Evolutionary conservation across 352 stramenopile species (phyloP), one percentile per base, ranked within the genome.

Genomic region (Aphanomyces invadans): DNA sequence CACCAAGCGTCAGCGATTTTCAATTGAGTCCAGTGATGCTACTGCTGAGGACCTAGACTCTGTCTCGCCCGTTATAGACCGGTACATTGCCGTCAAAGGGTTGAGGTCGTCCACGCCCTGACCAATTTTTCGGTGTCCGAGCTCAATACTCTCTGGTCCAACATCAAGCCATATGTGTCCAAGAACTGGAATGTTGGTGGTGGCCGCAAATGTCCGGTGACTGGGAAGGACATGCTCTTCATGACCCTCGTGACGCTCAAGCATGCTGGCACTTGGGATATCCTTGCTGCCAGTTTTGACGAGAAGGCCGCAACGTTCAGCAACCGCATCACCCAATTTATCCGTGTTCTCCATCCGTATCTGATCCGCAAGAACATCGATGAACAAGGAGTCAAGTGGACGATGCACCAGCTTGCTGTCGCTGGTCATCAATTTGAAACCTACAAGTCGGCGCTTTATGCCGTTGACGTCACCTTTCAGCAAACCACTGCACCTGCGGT

Each of bases 401-500:
- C 49, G 7, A 65, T 65, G 57, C 25, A 33, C 3, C 15, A 65
- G 7, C 38, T 56, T 19, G 57, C 52, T n/a, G 39, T 21, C 12
- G 26, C 42, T 25, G 57, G 46, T 17, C 12, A 38, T 10, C 28
- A 25, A 15, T 65, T 65, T 21, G 32, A 4, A 31, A 52, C 57
- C 46, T 25, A 54, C 39, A 25, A 21, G 28, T 29, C 19, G 12
- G 46, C 57, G 21, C 28, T 52, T 15, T 65, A 65, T 28, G 42
- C 57, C 4, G 33, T 38, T 21, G 57, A 65, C 46, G 57, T 65
- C 10, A 65, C 12, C 11, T 65, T 65, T 29, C 57, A 65, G n/a
- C 19, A 39, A 25, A 44, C 32, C 2, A 21, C 19, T 26, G 19
- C 12, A n/a, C 57, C 57, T 23, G 26, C 15, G 15, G 57, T 21